Evolutionary conservation across 2,329 filamentous ascomycete species (phyloP), one percentile per base, ranked within the genome.

Genomic region (Huntiella abstrusa): DNA sequence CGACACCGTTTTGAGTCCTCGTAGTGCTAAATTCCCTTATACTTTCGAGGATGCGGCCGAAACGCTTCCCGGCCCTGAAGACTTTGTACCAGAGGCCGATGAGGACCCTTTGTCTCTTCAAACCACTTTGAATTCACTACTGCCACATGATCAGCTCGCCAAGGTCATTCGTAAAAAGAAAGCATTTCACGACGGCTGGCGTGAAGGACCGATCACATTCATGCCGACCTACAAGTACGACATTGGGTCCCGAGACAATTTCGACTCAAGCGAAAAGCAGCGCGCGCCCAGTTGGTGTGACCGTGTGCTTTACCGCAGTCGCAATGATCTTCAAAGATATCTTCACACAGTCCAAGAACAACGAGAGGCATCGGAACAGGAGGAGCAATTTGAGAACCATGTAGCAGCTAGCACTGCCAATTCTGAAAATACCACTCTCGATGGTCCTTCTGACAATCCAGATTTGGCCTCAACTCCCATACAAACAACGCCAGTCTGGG

Each of bases 171-270:
- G 71, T 52, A 64, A 75, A 35, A 72, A 75, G n/a, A 91, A 82
- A 57, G 77, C 78, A 0, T 93, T 98, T 51, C 75, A 93, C 50
- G 83, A 94, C 51, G 88, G 87, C 1, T 98, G 91, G 87, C 71
- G 73, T 43, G 91, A 98, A 66, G 91, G 87, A 0, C 69, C 76
- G 1, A 87, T 98, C 47, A 75, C 75, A 1, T 98, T 98, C 56
- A 60, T 96, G 12, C 91, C 91, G 1, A 92, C 91, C 0, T 98
- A 98, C 62, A 98, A 98, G 60, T 98, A 98, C 54, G 92, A 98
- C 56, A 70, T 94, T 22, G 91, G 91, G n/a, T 93, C 82, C 28
- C 75, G 94, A 32, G 83, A 83, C 2, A 72, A 86, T 28, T 98
- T 95, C 58, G 92, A 98, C 62, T 85, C 87, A 0, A 94, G 87